Base-by-base conservation (phyloP, 305 asterid species). In the Caryopteris hybrid region DNA sequence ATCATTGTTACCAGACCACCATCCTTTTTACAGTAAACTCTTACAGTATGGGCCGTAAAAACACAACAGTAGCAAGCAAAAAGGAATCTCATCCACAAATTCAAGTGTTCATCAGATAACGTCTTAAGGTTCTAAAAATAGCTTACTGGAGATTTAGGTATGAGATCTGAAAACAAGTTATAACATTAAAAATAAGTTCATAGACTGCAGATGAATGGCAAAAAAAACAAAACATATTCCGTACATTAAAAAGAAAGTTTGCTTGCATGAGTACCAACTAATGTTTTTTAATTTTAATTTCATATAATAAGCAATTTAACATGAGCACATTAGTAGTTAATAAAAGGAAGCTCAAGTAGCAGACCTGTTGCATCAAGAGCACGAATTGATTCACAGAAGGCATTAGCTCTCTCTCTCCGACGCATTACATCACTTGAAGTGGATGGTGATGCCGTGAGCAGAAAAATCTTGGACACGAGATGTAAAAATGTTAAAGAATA, bases 341-440 rank as follows among this genome's bases (percentile, higher is more conserved):
- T 22, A 61, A 2, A 53, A 47, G 66, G 16, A 51, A 67, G 34
- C 39, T 41, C 14, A 61, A 60, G 79, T 66, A 72, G 66, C 79
- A 79, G 65, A 92, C 98, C 97, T 72, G 95, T 88, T 46, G 97
- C 96, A 87, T 92, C 98, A 61, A 92, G 97, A 71, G 98, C 98
- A 53, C 98, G 97, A 65, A 92, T 90, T 74, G 98, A 73, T 88
- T 92, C 98, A 72, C 97, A 92, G 81, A 86, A 88, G 43, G 96
- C 97, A 74, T 92, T 79, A 54, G 89, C 87, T 81, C 97, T 84
- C 68, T 92, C 98, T 47, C 92, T 85, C 45, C 89, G 89, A 55
- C 88, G 87, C 69, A 31, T 64, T 80, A 91, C 69, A 71, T 89
- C 92, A 73, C 70, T 89, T 78, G 98, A 82, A 81, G 91, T 85